Conservation (phyloP, 2,329 filamentous ascomycete genomes). For the Nothomitra cinnamomea region DNA sequence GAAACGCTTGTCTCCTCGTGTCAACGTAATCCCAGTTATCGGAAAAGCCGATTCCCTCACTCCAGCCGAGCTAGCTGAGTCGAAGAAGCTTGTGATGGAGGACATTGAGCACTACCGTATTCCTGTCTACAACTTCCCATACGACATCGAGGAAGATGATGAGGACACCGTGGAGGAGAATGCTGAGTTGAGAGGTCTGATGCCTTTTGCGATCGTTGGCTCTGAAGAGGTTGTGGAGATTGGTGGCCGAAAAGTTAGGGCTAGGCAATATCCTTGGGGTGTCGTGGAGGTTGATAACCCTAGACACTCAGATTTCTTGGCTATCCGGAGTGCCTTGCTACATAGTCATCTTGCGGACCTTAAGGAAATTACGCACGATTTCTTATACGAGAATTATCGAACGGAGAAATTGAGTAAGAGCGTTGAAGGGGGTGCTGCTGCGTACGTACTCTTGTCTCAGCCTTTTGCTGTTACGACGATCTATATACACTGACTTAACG, state of each 20-base stretch:
- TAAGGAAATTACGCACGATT: constrained; percentile 99
- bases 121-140: constrained; percentile 99
- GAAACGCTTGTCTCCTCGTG: constrained; percentile 94
- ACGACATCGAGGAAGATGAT: constrained; percentile 98
- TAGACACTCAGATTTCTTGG: constrained; percentile 94
- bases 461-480: constrained; percentile 12
- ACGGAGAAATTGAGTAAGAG: constrained; percentile 99
- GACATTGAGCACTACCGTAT: constrained; percentile 99
- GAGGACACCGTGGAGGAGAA: constrained; percentile 99
- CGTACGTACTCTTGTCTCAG: constrained; percentile 42
- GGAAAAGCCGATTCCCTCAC: constrained; percentile 96
- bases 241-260: constrained; percentile 78
- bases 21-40: constrained; percentile 98
- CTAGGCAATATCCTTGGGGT: constrained; percentile 97
- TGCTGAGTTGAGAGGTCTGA: constrained; percentile 86
- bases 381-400: constrained; percentile 99
- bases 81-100: constrained; percentile 99
- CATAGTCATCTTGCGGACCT: constrained; percentile 96
- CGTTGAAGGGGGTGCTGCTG: constrained; percentile 74
- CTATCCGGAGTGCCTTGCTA: constrained; percentile 86
- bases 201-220: constrained; percentile 98
- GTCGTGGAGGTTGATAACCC: constrained; percentile 98
- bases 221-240: constrained; percentile 93
- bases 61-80: constrained; percentile 89
- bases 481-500: constrained; percentile 22